A percentile compares a stretch with the other conserved stretches of the same genome.
These are phyloP conservation scores for Mucor plumbeus DNA, from an alignment of 371 early-diverging fungal species.

Conservation along the genomic window DNA sequence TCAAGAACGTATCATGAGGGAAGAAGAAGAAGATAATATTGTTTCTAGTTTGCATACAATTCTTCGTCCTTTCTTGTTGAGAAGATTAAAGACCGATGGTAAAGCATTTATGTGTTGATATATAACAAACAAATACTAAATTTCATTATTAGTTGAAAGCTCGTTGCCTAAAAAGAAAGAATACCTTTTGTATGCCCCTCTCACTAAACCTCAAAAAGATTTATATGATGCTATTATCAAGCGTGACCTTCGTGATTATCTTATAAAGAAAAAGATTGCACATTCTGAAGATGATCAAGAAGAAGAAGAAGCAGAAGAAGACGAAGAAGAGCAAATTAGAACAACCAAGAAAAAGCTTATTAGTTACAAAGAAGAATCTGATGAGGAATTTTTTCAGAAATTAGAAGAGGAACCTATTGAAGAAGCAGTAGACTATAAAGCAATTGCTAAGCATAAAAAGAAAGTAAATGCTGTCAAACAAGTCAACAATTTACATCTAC, in stretches of 20 bases:
- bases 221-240: conserved; percentile 84
- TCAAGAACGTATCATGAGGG: conserved; percentile 71
- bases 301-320: conserved; percentile 15
- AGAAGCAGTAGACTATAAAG: not conserved
- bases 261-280: conserved; percentile 59
- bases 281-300: conserved; percentile 33
- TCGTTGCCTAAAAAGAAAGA: conserved; percentile 91
- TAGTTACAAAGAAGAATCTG: conserved; percentile 53
- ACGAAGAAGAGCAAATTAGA: conserved; percentile 11
- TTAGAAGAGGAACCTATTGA: conserved; percentile 42
- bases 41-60: conserved; percentile 88
- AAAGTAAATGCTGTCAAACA: conserved; percentile 39
- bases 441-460: conserved; percentile 15
- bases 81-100: conserved; percentile 96
- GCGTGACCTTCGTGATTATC: conserved; percentile 74
- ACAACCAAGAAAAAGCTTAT: conserved; percentile 29
- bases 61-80: conserved; percentile 92
- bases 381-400: conserved; percentile 47
- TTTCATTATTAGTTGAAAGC: conserved; percentile 68
- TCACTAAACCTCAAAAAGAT: conserved; percentile 81
- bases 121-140: no score
- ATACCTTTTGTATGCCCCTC: conserved; percentile 84
- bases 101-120: not conserved
- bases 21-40: conserved; percentile 73
- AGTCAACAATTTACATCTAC: conserved; percentile 65